Base-by-base conservation (phyloP, 1,139 yeast genomes). In the Lodderomyces elongisporus region DNA sequence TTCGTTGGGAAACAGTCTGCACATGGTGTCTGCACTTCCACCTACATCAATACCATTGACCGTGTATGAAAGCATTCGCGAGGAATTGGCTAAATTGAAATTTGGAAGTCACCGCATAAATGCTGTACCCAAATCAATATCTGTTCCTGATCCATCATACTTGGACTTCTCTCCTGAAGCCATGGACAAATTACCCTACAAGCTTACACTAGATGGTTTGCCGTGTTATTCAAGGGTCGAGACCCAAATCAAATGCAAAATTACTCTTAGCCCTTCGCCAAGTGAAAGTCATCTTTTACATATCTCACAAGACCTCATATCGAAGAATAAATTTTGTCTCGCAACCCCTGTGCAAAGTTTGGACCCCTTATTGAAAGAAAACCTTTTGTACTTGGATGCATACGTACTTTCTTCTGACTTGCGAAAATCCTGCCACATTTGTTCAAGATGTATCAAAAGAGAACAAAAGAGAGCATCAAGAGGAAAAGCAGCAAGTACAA, bases 391-490 rank as follows among this genome's bases (percentile, higher is more conserved):
- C 44, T 57, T 82, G 54, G 89, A 83, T 47, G 74, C 87, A 2
- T 81, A 70, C 54, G 83, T 83, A 7, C 56, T 82, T 43, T 79
- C 85, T 2, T 66, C 71, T 4, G 66, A 69, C 42, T 64, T 48
- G 54, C 66, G 41, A 32, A 63, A 65, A 33, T 75, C 83, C 5
- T 84, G 95, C 45, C 77, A 77, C 48, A 88, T 87, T 43, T 91
- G 98, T 60, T 55, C 79, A 17, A 76, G 93, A 48, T 91, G 98
- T 64, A 79, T 88, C 48, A 82, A 85, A 53, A 73, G 98, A 47
- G 97, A 91, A 57, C 84, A 85, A 51, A 85, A 89, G 58, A 74
- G 98, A 46, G 97, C 97, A 1, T 83, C 91, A 38, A 80, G 91
- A 69, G 77, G 89, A 46, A 82, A 84, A 52, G 71, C 79, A 5